phyloP scores from a whole-genome alignment of 2,329 filamentous ascomycete genomes.

The Aspergillus thermomutatus region DNA sequence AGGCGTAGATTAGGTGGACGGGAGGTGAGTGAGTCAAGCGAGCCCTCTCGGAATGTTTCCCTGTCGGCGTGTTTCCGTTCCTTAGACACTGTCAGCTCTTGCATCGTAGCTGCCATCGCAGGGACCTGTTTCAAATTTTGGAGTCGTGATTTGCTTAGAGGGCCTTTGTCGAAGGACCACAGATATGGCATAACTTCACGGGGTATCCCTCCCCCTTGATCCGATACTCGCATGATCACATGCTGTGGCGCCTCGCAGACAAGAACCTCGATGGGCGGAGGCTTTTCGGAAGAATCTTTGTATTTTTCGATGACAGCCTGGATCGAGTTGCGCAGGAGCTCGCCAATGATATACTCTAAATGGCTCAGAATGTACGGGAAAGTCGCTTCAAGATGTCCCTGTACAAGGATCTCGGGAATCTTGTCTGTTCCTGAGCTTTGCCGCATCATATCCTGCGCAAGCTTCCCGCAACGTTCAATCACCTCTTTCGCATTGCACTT shows the following conservation, averaged over 20 bases:
- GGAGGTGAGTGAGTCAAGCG: conserved; percentile 74
- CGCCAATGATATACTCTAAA: conserved; percentile 94
- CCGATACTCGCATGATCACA: conserved; percentile 93
- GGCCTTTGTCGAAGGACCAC: conserved; percentile 96
- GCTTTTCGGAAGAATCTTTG: conserved; percentile 45
- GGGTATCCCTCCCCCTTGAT: conserved; percentile 89
- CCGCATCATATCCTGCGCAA: conserved; percentile 70
- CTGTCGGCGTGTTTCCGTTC: conserved; percentile 30
- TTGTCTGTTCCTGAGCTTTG: conserved; percentile 69
- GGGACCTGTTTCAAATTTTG: conserved; percentile 83
- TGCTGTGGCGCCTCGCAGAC: conserved; percentile 93
- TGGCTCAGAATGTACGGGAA: conserved; percentile 97
- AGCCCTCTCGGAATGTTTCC: conserved; percentile 53
- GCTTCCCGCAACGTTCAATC: conserved; percentile 74
- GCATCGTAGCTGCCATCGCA: conserved; percentile 86
- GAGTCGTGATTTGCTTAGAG: conserved; percentile 71
- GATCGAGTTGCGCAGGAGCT: conserved; percentile 90
- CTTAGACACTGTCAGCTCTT: conserved; percentile 64
- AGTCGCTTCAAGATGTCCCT: conserved; percentile 81
- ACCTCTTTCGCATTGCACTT: conserved; percentile 89
- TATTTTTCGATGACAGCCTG: conserved; percentile 83
- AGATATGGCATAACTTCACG: conserved; percentile 81
- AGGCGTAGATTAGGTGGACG: conserved; percentile 82
- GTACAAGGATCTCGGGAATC: conserved; percentile 77
- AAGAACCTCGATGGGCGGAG: conserved; percentile 86